Evolutionary conservation across 164 flowering plant species (phyloP).

Genomic region (Chimonanthus praecox): DNA sequence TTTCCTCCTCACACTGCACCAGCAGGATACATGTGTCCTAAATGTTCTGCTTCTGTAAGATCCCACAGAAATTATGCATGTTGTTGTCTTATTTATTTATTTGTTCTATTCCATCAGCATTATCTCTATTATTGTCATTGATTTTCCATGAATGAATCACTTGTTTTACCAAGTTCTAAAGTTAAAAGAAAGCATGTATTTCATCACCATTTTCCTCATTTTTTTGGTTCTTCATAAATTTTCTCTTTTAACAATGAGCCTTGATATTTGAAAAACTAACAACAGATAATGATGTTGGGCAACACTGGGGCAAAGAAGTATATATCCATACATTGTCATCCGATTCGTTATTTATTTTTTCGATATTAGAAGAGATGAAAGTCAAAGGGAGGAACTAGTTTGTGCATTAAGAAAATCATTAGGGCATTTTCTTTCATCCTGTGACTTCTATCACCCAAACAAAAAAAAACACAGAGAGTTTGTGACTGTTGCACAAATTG

Average conservation of each 20-base stretch:
- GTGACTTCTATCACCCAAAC: too few relatives aligned
- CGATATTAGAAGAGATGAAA: too few relatives aligned
- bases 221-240: not conserved
- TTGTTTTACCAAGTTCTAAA: not conserved
- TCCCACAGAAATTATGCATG: constrained; percentile 8
- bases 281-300: not conserved
- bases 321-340: not conserved
- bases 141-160: constrained; percentile 2
- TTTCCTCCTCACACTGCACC: constrained; percentile 94
- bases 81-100: not conserved
- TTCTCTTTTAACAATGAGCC: not conserved
- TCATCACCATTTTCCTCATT: not conserved
- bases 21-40: constrained; percentile 90
- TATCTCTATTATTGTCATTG: not conserved
- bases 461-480: not conserved
- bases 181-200: not conserved
- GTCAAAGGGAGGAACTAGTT: too few relatives aligned
- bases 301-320: not conserved
- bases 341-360: too few relatives aligned
- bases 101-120: too few relatives aligned
- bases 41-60: constrained; percentile 77
- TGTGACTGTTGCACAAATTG: not conserved
- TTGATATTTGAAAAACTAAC: not conserved
- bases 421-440: too few relatives aligned
- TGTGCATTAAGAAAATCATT: too few relatives aligned